Evolutionary conservation across 2,329 filamentous ascomycete species (phyloP), one percentile per base, ranked within the genome.

Genomic region (Neoarthrinium moseri): DNA sequence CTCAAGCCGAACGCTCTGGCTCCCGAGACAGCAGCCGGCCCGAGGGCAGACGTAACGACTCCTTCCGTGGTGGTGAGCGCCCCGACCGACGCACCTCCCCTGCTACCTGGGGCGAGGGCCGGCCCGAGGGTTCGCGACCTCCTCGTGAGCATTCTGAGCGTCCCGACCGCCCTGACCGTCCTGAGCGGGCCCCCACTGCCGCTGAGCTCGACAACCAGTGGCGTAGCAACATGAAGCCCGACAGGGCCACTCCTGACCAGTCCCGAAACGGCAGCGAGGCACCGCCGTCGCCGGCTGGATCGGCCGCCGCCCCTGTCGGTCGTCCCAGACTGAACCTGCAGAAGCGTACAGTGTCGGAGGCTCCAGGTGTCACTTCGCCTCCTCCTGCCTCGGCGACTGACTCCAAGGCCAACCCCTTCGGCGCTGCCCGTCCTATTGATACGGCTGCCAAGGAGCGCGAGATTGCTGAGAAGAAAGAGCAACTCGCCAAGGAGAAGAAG

Each of bases 161-260:
- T 38, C 62, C 69, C 22, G 82, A 85, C 51, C 74, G 83, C 52
- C 45, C 45, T 13, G 77, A 78, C 42, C 69, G 71, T 46, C 66
- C 74, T 13, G 86, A 89, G 63, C 81, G 89, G 56, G 77, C 78
- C 41, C 88, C 87, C 18, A 97, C 89, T 46, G 94, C 94, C 32
- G 88, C 94, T 40, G 94, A 99, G 50, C 82, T 89, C 62, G 94
- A 97, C 65, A 95, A 84, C 71, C 85, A 95, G 70, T 99, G 94
- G 94, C 87, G 94, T 59, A 77, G 80, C 55, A 88, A 81, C 68
- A 97, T 97, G 91, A 87, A 84, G 56, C 89, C 92, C n/a, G 91
- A 95, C 59, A 23, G 32, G 15, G 13, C 20, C 13, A 36, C 41
- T 18, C 41, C 41, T 11, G 41, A 29, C 15, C 40, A 43, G n/a